A percentile compares a stretch with the other conserved stretches of the same genome.
Conservation (phyloP, 2,329 filamentous ascomycete species). For the Botryotinia convoluta region DNA sequence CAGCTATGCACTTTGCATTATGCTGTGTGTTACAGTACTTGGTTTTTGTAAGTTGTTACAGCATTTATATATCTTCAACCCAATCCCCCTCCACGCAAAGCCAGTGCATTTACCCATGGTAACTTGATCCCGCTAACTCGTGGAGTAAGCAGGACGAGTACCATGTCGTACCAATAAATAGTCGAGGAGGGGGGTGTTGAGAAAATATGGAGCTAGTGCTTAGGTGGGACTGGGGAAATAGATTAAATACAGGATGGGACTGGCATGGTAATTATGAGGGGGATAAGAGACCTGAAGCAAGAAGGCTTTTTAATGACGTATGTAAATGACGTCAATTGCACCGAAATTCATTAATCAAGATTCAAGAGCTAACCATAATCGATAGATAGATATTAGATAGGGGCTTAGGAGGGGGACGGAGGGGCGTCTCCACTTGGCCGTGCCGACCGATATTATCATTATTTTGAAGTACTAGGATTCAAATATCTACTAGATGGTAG, state of each 20-base stretch:
- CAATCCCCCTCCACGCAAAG: neutral
- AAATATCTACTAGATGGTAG: neutral
- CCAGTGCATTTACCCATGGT: neutral
- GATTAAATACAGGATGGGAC: neutral
- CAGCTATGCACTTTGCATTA: neutral
- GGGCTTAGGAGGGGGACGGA: neutral
- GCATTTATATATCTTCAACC: neutral
- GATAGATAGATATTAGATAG: neutral
- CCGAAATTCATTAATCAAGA: neutral
- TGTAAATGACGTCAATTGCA: neutral
- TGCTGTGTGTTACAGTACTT: neutral
- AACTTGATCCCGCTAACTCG: neutral
- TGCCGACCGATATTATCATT: neutral
- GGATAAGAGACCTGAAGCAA: neutral
- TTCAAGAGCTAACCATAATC: neutral
- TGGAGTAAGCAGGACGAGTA: neutral
- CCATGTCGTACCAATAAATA: neutral
- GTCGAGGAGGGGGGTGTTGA: neutral
- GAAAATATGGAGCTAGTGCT: neutral
- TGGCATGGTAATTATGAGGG: neutral
- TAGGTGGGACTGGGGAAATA: neutral
- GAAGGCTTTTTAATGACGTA: neutral
- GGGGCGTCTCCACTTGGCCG: neutral
- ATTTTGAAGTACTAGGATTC: neutral
- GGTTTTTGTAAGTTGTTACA: neutral